Conservation (phyloP, 768 basidiomycete genomes). For the Holtermanniella nyarrowii region DNA sequence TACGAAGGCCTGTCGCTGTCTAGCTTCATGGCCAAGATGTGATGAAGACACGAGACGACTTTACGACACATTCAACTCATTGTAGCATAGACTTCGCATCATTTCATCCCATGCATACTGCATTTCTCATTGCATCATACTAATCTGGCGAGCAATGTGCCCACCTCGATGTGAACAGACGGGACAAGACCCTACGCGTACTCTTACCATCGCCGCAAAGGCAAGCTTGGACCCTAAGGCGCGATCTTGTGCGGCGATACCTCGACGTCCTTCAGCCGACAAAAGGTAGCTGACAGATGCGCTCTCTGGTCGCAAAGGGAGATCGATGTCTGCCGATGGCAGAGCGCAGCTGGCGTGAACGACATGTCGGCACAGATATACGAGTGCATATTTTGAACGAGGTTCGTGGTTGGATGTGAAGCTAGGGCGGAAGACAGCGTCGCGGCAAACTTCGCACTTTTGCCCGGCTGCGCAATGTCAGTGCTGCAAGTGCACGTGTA, state of each 20-base stretch:
- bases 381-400: constrained; percentile 48
- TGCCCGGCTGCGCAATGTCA: constrained; percentile 53
- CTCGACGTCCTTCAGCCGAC: constrained; percentile 42
- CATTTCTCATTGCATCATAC: not conserved
- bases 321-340: constrained; percentile 53
- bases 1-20: constrained; percentile 78
- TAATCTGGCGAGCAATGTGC: not conserved
- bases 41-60: not conserved
- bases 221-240: constrained; percentile 58
- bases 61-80: not conserved
- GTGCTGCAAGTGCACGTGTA: no score
- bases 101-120: not conserved
- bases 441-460: constrained; percentile 58
- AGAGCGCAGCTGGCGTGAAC: constrained; percentile 67
- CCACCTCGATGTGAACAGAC: constrained; percentile 47
- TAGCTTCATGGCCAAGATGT: constrained; percentile 57
- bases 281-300: constrained; percentile 45
- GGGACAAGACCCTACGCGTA: constrained; percentile 64
- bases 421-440: constrained; percentile 48
- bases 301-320: constrained; percentile 53
- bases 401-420: constrained; percentile 38
- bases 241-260: constrained; percentile 38
- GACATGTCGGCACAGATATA: constrained; percentile 80
- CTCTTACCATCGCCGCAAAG: constrained; percentile 62
- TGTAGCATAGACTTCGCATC: not conserved